A percentile compares a stretch with the other conserved stretches of the same genome.
These are phyloP conservation scores for Xerocomus brunneocitrinus DNA, from an alignment of 768 basidiomycete species.

Conservation along the genomic window DNA sequence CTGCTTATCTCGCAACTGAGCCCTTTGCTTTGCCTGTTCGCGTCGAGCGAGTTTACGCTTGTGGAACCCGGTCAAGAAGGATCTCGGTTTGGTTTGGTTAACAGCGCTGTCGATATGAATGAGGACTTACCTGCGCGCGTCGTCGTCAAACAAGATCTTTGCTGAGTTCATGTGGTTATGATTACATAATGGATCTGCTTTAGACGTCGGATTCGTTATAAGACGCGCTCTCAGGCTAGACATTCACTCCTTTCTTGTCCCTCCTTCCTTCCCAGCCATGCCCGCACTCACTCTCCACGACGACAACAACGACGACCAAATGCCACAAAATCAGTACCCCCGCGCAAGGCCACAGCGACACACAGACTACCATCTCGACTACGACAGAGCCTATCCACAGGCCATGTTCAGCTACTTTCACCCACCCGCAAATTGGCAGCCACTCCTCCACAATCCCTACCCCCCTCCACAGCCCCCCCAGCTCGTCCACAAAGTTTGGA, in stretches of 20 bases:
- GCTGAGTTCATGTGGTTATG: conserved; percentile 13
- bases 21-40: conserved; percentile 71
- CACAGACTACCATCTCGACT: conserved; percentile 26
- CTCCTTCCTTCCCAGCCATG: conserved; percentile 14
- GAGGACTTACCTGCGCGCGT: conserved; percentile 60
- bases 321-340: conserved; percentile 13
- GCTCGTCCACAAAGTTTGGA: conserved; percentile 72
- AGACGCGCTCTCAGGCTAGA: conserved; percentile 34
- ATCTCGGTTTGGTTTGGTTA: conserved; percentile 40
- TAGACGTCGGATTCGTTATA: conserved; percentile 26
- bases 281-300: conserved; percentile 27
- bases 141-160: conserved; percentile 76
- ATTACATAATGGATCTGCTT: conserved; percentile 28
- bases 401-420: conserved; percentile 27
- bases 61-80: conserved; percentile 90
- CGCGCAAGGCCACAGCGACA: conserved; percentile 18
- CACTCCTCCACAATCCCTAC: conserved; percentile 42
- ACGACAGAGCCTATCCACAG: background rate
- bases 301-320: background rate
- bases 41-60: conserved; percentile 85
- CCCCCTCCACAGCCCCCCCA: conserved; percentile 35
- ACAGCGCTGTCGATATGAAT: conserved; percentile 14
- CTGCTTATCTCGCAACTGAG: conserved; percentile 71
- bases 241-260: conserved; percentile 21
- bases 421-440: conserved; percentile 26